These are phyloP conservation scores for Kwoniella dejecticola DNA, from an alignment of 768 basidiomycete genomes.

Conservation along the genomic window DNA sequence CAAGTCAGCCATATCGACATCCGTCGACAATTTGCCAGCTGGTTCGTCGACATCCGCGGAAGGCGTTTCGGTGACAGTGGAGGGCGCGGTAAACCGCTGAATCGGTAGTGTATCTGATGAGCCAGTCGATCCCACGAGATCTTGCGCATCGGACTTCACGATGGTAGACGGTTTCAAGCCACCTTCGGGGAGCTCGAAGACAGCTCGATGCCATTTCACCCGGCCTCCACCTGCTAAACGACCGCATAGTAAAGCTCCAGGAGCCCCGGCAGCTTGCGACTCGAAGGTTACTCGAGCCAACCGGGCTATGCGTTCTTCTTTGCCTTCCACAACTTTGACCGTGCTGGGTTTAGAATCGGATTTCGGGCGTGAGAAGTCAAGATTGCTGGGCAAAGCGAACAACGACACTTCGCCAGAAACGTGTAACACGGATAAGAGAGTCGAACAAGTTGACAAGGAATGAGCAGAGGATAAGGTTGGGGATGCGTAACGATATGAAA, in stretches of 20 bases:
- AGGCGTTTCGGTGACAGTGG: constrained; percentile 27
- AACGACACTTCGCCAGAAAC: constrained; percentile 50
- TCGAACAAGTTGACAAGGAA: constrained; percentile 34
- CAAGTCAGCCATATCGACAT: constrained; percentile 83
- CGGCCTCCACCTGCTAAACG: constrained; percentile 50
- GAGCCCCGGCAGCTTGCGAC: constrained; percentile 19
- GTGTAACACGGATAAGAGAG: constrained; percentile 43
- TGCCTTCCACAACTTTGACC: constrained; percentile 40
- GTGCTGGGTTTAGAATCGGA: constrained; percentile 42
- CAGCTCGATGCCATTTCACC: constrained; percentile 45
- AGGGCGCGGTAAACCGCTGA: constrained; percentile 48
- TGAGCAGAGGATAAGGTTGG: constrained; percentile 51
- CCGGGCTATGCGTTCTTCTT: constrained; percentile 34
- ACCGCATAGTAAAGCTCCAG: constrained; percentile 37
- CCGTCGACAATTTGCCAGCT: constrained; percentile 54
- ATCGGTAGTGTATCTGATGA: constrained; percentile 31
- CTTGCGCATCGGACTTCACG: constrained; percentile 46
- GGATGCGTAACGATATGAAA: constrained; percentile 45
- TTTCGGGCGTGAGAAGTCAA: constrained; percentile 43
- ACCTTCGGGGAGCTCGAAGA: constrained; percentile 37
- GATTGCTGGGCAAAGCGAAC: constrained; percentile 40
- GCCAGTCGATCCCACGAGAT: constrained; percentile 32
- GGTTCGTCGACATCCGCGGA: constrained; percentile 35
- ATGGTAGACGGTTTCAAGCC: constrained; percentile 27
- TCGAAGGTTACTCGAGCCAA: constrained; percentile 35